phyloP scores from a whole-genome alignment of 2,329 filamentous ascomycete species.

The Catunica adiposa region DNA sequence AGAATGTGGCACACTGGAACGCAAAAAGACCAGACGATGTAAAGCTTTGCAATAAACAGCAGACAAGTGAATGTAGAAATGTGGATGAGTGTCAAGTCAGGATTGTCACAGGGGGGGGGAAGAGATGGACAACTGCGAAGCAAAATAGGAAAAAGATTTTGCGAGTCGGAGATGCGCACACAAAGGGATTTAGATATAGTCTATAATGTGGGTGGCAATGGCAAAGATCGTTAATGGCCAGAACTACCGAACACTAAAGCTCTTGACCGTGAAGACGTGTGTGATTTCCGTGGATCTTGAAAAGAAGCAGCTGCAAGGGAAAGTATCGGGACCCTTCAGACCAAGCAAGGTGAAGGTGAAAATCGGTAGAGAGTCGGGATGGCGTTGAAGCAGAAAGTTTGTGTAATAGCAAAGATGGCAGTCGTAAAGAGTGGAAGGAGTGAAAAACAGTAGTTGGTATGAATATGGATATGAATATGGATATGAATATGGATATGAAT shows the following conservation, averaged over 20 bases:
- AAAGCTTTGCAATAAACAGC: neutral
- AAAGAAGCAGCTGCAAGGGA: neutral
- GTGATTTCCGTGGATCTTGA: neutral
- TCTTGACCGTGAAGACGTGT: neutral
- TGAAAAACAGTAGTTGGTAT: neutral
- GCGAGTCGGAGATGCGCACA: neutral
- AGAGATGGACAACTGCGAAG: neutral
- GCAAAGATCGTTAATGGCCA: neutral
- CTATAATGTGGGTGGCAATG: neutral
- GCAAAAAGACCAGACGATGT: neutral
- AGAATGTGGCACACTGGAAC: neutral
- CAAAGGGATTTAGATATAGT: neutral
- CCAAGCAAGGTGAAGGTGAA: too few relatives aligned
- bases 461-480: neutral
- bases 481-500: neutral
- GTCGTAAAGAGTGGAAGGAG: neutral
- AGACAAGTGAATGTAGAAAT: neutral
- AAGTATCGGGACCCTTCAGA: neutral
- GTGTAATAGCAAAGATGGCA: neutral
- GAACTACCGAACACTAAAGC: neutral
- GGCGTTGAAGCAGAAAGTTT: neutral
- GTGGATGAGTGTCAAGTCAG: neutral
- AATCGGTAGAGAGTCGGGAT: neutral
- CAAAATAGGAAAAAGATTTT: neutral
- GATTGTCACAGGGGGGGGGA: neutral